Conservation (phyloP, 2,329 filamentous ascomycete species). For the Alternaria consortialis region DNA sequence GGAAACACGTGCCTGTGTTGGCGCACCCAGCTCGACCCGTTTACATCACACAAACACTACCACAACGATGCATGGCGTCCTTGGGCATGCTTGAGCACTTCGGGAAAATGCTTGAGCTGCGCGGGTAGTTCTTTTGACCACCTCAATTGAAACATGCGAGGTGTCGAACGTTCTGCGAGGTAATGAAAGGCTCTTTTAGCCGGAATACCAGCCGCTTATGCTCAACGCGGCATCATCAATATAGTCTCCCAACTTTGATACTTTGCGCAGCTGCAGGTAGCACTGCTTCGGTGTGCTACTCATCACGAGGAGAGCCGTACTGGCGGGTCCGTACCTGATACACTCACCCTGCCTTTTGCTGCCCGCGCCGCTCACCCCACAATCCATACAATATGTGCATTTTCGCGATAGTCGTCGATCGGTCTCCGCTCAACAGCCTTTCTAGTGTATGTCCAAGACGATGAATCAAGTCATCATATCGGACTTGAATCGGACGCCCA, state of each 20-base stretch:
- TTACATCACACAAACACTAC: not conserved
- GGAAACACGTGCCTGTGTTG: conserved; percentile 1
- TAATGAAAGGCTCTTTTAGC: conserved; percentile 3
- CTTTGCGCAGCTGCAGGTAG: conserved; percentile 3
- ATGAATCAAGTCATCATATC: conserved; percentile 26
- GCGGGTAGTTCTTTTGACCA: not conserved
- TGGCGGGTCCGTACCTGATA: conserved; percentile 7
- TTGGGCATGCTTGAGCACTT: not conserved
- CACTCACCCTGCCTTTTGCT: not conserved
- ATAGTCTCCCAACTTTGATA: not conserved
- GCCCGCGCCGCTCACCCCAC: not conserved
- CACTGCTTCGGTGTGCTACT: not conserved
- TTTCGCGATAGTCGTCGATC: conserved; percentile 4
- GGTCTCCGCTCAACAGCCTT: conserved; percentile 4
- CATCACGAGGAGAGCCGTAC: conserved; percentile 4
- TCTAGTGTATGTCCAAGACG: conserved; percentile 9
- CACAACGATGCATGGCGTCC: not conserved
- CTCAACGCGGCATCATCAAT: not conserved
- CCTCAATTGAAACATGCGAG: not conserved
- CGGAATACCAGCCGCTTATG: conserved; percentile 2
- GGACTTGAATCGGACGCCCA: conserved; percentile 31
- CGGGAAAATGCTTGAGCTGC: not conserved
- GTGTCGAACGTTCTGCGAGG: not conserved
- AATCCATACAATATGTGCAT: conserved; percentile 12
- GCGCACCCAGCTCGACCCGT: not conserved